Evolutionary conservation across 805 yeast genomes (phyloP), one percentile per base, ranked within the genome.

Genomic region (Kodamaea sagamina): DNA sequence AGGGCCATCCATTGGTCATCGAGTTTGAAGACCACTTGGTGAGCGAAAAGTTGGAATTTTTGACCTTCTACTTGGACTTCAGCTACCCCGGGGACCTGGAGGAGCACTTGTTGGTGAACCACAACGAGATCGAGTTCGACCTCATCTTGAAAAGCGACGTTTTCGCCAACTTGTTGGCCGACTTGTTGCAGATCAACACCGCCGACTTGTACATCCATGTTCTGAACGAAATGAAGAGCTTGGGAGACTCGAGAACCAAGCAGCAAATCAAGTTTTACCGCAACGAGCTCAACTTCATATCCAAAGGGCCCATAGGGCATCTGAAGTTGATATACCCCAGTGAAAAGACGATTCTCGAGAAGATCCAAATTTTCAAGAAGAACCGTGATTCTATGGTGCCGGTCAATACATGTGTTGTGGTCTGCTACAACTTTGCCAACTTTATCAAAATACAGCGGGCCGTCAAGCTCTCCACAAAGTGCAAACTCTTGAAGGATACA

Each of bases 261-360:
- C 37, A 12, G 24, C 47, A 7, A 19, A 29, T 46, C 27, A 29
- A 27, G 10, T 43, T 46, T 17, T 28, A 32, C 32, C 45, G 59
- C 53, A 68, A 73, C 26, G 72, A 68, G 48, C 60, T 83, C 36
- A 68, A 74, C 18, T 73, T 89, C 41, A 75, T 85, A 4, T 83
- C 93, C 0, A 74, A 72, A 29, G 86, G 92, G 8, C 85, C 82
- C n/a, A 72, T 86, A 36, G 96, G 95, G 0, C 69, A 73, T 40
- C 81, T 87, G 29, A 82, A 84, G 54, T 67, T 87, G 15, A 71
- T 75, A 7, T 72, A 83, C 36, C 95, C 95, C 0, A 75, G 73
- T 47, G 85, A 78, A 37, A 72, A 75, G 51, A 67, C 79, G 2
- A 77, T 81, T 9, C 59, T 89, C 24, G 92, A 85, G 47, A 80